Evolutionary conservation across 2,329 filamentous ascomycete genomes (phyloP), one percentile per base, ranked within the genome.

Genomic region (Fusarium humuli): DNA sequence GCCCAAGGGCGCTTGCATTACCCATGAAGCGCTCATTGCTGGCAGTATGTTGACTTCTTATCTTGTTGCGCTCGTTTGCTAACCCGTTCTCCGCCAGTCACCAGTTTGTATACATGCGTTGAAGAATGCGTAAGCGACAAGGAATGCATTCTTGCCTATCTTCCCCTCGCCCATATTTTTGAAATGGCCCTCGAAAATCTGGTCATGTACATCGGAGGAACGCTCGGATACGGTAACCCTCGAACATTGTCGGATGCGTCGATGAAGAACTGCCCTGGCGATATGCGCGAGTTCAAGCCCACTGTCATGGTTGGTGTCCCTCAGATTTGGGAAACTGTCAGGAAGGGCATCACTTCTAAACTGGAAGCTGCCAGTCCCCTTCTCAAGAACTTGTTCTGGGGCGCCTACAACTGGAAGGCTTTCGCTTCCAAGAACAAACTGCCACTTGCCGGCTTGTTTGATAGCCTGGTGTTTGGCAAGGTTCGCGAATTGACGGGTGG

Each of bases 171-270:
- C 4, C 96, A 99, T 79, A 98, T 98, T 76, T 90, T 99, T 75
- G 96, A 99, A 81, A 96, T 97, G 81, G 92, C 95, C 63, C 93
- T 99, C 72, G 96, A 99, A 82, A 98, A 97, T 79, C 85, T 95
- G 10, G 93, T 92, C 62, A 82, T 99, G 66, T 96, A 91, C 82
- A 93, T 95, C 85, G 96, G 96, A 73, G 94, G 91, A 73, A 94
- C 92, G 32, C 90, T 99, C 83, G 96, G 96, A 61, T 98, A 98
- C 79, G 96, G 95, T 65, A 95, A 93, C 78, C 91, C 94, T 20
- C 91, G 93, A 75, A 98, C 96, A 0, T 86, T 99, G 58, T 93
- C 94, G 10, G 95, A 98, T 78, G 82, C 84, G 6, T 97, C 92
- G 22, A 92, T 97, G 81, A 90, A 91, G 72, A 96, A 98, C 81